phyloP scores from a whole-genome alignment of 768 basidiomycete species.

The Strobilomyces echinocephalus region DNA sequence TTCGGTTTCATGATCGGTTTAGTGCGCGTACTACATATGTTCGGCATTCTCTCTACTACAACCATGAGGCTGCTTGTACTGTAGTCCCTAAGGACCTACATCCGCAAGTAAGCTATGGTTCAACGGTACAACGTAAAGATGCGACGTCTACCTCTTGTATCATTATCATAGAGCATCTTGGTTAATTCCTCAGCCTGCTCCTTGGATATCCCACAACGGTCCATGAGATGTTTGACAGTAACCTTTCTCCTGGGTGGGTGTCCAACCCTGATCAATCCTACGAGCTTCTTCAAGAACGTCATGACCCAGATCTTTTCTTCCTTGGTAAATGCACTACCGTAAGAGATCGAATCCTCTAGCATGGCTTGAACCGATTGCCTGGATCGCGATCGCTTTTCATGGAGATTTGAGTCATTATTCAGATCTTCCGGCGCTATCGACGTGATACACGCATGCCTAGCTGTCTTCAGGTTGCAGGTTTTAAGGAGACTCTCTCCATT shows the following conservation, averaged over 20 bases:
- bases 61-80: neutral
- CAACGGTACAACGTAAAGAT: neutral
- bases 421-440: conserved; percentile 5
- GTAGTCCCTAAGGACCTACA: neutral
- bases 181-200: conserved; percentile 19
- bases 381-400: conserved; percentile 11
- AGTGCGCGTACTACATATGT: neutral
- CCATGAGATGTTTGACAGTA: conserved; percentile 7
- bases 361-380: conserved; percentile 14
- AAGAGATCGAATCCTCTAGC: conserved; percentile 22
- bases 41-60: neutral
- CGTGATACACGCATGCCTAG: conserved; percentile 30
- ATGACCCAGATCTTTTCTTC: conserved; percentile 21
- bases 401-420: neutral
- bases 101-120: conserved; percentile 2
- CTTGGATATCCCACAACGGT: conserved; percentile 15
- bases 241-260: conserved; percentile 7
- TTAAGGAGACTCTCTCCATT: conserved; percentile 16
- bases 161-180: conserved; percentile 6
- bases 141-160: neutral
- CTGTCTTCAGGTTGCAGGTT: conserved; percentile 11
- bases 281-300: conserved; percentile 19
- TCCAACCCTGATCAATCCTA: conserved; percentile 13
- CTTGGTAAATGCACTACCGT: conserved; percentile 11
- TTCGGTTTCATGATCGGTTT: conserved; percentile 3